Evolutionary conservation across 176 grass and related monocot genomes (phyloP).

Genomic region (Cenchrus purpureus): DNA sequence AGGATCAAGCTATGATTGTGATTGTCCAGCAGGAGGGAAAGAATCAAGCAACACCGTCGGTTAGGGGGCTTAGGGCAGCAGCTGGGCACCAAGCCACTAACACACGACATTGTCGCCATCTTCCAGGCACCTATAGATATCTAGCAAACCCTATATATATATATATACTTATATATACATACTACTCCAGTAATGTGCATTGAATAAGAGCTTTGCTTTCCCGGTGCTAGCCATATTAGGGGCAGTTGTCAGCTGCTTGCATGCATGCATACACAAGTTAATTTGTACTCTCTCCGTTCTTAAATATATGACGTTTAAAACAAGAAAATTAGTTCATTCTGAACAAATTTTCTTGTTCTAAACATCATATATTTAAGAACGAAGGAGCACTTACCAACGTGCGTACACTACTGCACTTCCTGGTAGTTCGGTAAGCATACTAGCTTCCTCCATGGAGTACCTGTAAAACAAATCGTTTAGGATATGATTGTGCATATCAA

Average conservation of each 20-base stretch:
- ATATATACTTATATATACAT: neutral
- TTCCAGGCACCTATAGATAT: neutral
- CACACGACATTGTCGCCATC: conserved; percentile 12
- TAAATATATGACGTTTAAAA: too few species aligned
- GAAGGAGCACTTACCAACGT: too few species aligned
- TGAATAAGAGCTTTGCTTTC: neutral
- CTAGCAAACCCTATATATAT: neutral
- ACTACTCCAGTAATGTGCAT: neutral
- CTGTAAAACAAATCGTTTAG: too few species aligned
- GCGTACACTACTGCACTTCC: neutral
- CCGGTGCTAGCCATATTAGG: neutral
- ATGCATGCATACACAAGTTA: neutral
- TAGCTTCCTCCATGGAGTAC: too few species aligned
- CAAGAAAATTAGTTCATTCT: too few species aligned
- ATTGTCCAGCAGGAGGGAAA: neutral
- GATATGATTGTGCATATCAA: too few species aligned
- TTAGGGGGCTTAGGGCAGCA: neutral
- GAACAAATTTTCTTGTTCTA: too few species aligned
- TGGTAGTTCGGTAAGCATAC: too few species aligned
- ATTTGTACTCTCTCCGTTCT: neutral
- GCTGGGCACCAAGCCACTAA: neutral
- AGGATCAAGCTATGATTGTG: conserved; percentile 6
- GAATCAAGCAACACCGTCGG: neutral
- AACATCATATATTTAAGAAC: too few species aligned
- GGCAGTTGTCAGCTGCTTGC: neutral